Base-by-base conservation (phyloP, 2,329 filamentous ascomycete genomes). In the Cladosporium sp. region DNA sequence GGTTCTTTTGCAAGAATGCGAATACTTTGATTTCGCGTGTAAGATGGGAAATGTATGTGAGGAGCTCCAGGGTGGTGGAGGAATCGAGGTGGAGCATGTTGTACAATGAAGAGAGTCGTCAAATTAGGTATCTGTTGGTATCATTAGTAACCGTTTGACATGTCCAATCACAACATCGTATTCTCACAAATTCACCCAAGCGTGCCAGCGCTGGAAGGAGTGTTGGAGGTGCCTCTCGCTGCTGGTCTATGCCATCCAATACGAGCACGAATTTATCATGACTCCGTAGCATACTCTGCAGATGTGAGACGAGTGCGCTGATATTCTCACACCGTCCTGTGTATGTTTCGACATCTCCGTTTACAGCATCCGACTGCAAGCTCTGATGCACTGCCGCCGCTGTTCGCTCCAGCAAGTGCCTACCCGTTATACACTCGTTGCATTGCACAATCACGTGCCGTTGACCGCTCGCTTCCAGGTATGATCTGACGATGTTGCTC, bases 201-300 rank as follows among this genome's bases (percentile, higher is more conserved):
- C 93, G 86, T 26, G 91, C 92, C 68, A 99, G 80, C 14, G 92
- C 93, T 36, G 93, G 89, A 4, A 97, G 80, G 15, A 98, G 80
- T 1, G 92, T 96, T 2, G 88, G 85, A 6, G 91, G 87, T 6
- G 90, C 88, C 74, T 98, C 94, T 73, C 90, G 85, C 77, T 97
- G 91, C 68, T 85, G 86, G 77, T 98, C 94, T 66, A 98, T 89
- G 12, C 88, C 92, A 80, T 98, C 95, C 69, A 98, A 85, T 12
- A 97, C 91, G 66, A 98, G 79, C 10, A 94, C 88, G 72, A 97
- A 93, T 69, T 89, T 88, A 70, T 69, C 67, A n/a, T 69, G 67
- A 2, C 83, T 82, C 60, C 83, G 79, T 55, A 93, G 78, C 78
- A 92, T 81, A 74, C 83, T 86, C 68, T 85, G 85, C 66, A 98